phyloP scores from a whole-genome alignment of 257 asterid genomes.

The Solanum piurae region DNA sequence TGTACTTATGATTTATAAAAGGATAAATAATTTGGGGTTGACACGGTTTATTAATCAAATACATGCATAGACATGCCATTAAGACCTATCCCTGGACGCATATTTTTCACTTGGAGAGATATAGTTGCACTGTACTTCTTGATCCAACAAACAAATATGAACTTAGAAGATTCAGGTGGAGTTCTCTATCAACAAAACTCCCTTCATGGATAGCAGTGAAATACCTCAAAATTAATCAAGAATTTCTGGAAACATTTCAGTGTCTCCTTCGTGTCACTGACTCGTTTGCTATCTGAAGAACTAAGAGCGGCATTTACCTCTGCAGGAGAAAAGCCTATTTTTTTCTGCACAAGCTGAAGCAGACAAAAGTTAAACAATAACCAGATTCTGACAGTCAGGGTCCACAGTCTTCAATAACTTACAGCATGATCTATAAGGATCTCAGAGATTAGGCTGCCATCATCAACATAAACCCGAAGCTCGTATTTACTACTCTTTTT shows the following conservation, averaged over 20 bases:
- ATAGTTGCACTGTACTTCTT: neutral
- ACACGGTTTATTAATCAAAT: neutral
- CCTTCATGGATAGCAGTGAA: neutral
- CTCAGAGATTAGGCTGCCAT: conserved; percentile 92
- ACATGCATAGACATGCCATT: neutral
- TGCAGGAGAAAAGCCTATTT: conserved; percentile 60
- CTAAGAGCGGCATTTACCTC: conserved; percentile 56
- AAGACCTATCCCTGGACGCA: neutral
- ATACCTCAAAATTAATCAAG: conserved; percentile 76
- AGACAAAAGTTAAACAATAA: neutral
- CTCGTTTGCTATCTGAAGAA: conserved; percentile 36
- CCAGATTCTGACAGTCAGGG: conserved; percentile 10
- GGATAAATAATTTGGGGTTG: neutral
- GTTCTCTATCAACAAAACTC: neutral
- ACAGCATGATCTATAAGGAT: conserved; percentile 70
- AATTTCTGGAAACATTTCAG: conserved; percentile 55
- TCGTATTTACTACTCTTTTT: conserved; percentile 46
- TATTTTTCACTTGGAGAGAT: neutral
- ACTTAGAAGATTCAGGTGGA: neutral
- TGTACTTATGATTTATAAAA: neutral
- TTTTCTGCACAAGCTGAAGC: conserved; percentile 53
- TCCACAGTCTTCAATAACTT: conserved; percentile 7
- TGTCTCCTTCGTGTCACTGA: conserved; percentile 35
- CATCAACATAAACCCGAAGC: conserved; percentile 73
- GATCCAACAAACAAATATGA: neutral